These are phyloP conservation scores for Immersiella caudata DNA, from an alignment of 495 filamentous ascomycete species.

Conservation along the genomic window DNA sequence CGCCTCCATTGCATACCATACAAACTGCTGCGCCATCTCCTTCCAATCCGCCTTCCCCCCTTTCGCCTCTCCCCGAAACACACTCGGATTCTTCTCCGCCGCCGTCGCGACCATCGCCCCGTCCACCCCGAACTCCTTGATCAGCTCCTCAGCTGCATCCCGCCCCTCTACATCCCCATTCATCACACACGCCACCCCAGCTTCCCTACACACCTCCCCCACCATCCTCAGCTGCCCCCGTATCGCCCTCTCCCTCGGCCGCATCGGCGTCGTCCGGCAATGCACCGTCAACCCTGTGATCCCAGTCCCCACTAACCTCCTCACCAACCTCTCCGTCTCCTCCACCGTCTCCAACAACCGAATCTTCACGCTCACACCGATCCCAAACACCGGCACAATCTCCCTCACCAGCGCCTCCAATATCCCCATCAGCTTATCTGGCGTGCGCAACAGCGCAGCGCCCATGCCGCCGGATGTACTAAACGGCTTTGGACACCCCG, in stretches of 20 bases:
- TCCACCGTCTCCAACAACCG: constrained; percentile 77
- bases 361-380: constrained; percentile 96
- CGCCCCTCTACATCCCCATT: constrained; percentile 85
- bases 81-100: constrained; percentile 85
- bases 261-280: constrained; percentile 95
- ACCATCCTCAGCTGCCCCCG: constrained; percentile 84
- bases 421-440: constrained; percentile 80
- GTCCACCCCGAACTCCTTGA: constrained; percentile 77
- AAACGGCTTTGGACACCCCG: constrained; percentile 96
- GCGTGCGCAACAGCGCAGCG: constrained; percentile 79
- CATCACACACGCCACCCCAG: constrained; percentile 87
- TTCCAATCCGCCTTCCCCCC: constrained; percentile 61
- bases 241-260: constrained; percentile 83
- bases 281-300: constrained; percentile 92
- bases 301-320: constrained; percentile 74
- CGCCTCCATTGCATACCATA: constrained; percentile 68
- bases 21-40: constrained; percentile 73
- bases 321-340: constrained; percentile 73
- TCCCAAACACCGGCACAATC: constrained; percentile 71
- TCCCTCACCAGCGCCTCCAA: constrained; percentile 78
- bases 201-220: constrained; percentile 70
- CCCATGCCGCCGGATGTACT: constrained; percentile 92
- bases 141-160: constrained; percentile 66
- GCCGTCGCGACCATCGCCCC: constrained; percentile 96
- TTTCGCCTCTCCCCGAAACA: constrained; percentile 71